Conservation (phyloP, 2,329 filamentous ascomycete genomes). For the Seiridium cupressi region DNA sequence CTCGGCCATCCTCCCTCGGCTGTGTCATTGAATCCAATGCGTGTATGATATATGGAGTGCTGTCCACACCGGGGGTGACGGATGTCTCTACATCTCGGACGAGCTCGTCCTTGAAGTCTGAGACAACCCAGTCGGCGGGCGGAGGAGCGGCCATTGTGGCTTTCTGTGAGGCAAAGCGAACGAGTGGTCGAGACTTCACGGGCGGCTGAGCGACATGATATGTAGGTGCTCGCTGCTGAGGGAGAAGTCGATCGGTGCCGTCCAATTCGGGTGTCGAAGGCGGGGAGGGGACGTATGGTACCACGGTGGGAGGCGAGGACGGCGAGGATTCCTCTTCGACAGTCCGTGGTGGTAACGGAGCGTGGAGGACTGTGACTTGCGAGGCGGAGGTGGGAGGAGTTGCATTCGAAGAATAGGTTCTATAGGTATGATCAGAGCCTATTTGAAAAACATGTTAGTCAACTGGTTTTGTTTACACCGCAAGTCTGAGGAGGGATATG, state of each 20-base stretch:
- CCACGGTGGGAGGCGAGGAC: slow-evolving; percentile 33
- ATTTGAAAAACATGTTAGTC: background rate
- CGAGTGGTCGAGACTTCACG: slow-evolving; percentile 19
- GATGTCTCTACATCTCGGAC: slow-evolving; percentile 44
- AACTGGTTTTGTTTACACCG: background rate
- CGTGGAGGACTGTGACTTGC: slow-evolving; percentile 23
- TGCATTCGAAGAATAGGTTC: slow-evolving; percentile 14
- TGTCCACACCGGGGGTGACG: slow-evolving; percentile 76
- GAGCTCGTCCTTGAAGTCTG: slow-evolving; percentile 50
- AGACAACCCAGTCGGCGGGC: slow-evolving; percentile 17
- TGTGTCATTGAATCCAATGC: slow-evolving; percentile 84
- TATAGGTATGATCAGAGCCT: slow-evolving; percentile 19
- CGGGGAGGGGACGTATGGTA: slow-evolving; percentile 37
- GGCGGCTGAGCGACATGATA: slow-evolving; percentile 18
- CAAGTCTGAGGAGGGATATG: slow-evolving; percentile 1
- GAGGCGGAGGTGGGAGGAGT: slow-evolving; percentile 21
- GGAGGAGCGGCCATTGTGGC: slow-evolving; percentile 32
- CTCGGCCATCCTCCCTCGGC: slow-evolving; percentile 61
- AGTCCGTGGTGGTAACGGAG: background rate
- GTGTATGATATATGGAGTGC: slow-evolving; percentile 85
- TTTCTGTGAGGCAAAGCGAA: slow-evolving; percentile 38
- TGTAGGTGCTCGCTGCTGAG: slow-evolving; percentile 24
- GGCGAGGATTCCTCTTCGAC: slow-evolving; percentile 8
- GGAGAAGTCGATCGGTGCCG: slow-evolving; percentile 40
- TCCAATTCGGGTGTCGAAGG: slow-evolving; percentile 41